Evolutionary conservation across 1,139 yeast species (phyloP).

Genomic region (Keqinozyma sinolaborantium): DNA sequence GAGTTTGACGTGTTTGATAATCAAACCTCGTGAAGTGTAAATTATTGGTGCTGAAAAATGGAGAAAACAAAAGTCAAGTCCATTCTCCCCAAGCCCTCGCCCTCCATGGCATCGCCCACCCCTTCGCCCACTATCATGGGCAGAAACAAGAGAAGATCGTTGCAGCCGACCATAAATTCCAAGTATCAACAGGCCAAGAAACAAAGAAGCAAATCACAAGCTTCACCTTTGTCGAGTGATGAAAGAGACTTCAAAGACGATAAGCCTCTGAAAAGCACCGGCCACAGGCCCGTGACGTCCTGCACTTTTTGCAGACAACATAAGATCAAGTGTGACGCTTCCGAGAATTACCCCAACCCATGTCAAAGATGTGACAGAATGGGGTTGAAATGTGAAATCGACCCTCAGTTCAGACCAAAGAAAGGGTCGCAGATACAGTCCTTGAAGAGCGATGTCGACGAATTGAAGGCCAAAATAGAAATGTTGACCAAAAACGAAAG

Average conservation of each 20-base stretch:
- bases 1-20: no score
- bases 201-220: conserved; percentile 10
- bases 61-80: conserved; percentile 37
- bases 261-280: conserved; percentile 26
- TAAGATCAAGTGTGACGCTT: conserved; percentile 89
- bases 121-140: conserved; percentile 8
- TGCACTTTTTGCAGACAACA: conserved; percentile 96
- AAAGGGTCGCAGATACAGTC: conserved; percentile 89
- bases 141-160: conserved; percentile 7
- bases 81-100: conserved; percentile 20
- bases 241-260: conserved; percentile 5
- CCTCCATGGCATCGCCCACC: conserved; percentile 7
- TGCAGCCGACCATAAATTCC: conserved; percentile 5
- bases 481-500: conserved; percentile 69
- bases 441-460: conserved; percentile 80
- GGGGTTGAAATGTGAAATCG: conserved; percentile 81
- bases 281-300: conserved; percentile 83
- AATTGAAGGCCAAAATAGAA: conserved; percentile 73
- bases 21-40: no score
- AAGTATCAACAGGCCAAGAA: conserved; percentile 7
- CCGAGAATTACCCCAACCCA: conserved; percentile 77
- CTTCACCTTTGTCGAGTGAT: conserved; percentile 3
- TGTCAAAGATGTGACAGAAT: conserved; percentile 80
- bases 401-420: conserved; percentile 87
- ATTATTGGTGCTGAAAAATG: no score